These are phyloP conservation scores for Fraxinus americana DNA, from an alignment of 257 asterid genomes.

Conservation along the genomic window DNA sequence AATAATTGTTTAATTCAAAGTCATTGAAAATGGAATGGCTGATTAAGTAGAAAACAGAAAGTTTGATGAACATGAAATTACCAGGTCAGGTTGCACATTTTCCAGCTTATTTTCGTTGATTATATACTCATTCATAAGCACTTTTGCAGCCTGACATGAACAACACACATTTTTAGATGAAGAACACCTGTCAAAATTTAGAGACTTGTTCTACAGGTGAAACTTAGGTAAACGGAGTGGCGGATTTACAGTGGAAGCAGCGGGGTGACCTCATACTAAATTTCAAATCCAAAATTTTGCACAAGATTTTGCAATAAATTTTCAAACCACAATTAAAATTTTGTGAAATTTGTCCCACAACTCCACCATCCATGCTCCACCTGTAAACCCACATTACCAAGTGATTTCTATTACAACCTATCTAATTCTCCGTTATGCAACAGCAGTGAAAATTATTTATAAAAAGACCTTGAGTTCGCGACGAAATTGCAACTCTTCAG, in stretches of 20 bases:
- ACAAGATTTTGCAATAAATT: no score
- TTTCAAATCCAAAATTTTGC: no score
- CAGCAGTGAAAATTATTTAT: constrained; percentile 13
- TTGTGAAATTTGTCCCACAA: no score
- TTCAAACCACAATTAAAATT: no score
- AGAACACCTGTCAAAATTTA: not conserved
- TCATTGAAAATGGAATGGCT: no score
- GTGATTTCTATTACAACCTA: constrained; percentile 16
- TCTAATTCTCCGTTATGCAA: not conserved
- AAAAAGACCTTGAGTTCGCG: constrained; percentile 61
- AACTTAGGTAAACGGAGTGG: no score
- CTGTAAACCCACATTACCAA: no score
- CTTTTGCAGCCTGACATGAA: constrained; percentile 80
- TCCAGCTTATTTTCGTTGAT: constrained; percentile 68
- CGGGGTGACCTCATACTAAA: no score
- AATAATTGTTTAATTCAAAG: constrained; percentile 1
- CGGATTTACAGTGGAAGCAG: no score
- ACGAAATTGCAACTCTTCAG: constrained; percentile 84
- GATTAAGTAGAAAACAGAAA: not conserved
- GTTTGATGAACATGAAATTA: constrained; percentile 33
- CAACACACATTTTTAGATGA: not conserved
- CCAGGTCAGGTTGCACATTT: constrained; percentile 85
- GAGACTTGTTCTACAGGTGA: no score
- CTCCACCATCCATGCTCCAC: no score
- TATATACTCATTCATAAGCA: constrained; percentile 81